These are phyloP conservation scores for Chaetomium tenue DNA, from an alignment of 495 filamentous ascomycete genomes.

Conservation along the genomic window DNA sequence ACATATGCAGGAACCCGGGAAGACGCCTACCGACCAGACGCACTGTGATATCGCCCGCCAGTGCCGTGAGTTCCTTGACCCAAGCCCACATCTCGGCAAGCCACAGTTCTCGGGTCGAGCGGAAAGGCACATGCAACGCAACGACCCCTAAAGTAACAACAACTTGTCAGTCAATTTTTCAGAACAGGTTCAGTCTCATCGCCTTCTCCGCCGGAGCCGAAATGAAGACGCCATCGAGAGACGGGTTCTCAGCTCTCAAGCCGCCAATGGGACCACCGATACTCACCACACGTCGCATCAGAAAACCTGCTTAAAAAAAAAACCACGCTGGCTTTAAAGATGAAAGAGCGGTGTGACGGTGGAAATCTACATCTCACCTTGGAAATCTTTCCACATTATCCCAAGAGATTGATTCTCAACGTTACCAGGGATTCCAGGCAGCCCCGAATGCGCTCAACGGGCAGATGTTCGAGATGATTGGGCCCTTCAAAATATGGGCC, in stretches of 20 bases:
- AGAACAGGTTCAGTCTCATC: background rate
- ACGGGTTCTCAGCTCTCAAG: background rate
- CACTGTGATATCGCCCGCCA: background rate
- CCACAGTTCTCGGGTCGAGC: background rate
- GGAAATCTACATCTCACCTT: background rate
- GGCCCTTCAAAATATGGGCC: background rate
- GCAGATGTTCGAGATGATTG: slow-evolving; percentile 1
- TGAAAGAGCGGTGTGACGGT: slow-evolving; percentile 19
- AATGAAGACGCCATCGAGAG: slow-evolving; percentile 1
- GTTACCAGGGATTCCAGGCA: background rate
- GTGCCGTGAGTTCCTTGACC: background rate
- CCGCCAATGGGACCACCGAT: slow-evolving; percentile 13
- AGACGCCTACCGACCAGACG: background rate
- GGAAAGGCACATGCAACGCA: background rate
- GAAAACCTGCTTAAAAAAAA: slow-evolving; percentile 1
- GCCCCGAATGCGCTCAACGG: background rate
- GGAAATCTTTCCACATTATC: background rate
- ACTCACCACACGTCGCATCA: background rate
- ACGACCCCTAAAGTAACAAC: background rate
- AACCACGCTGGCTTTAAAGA: background rate
- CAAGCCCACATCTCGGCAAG: background rate
- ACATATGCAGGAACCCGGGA: slow-evolving; percentile 11
- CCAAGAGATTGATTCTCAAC: background rate
- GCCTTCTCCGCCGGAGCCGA: slow-evolving; percentile 5
- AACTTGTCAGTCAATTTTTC: background rate